Evolutionary conservation across 495 filamentous ascomycete species (phyloP).

Genomic region (Pyrenopolyporus hunteri): DNA sequence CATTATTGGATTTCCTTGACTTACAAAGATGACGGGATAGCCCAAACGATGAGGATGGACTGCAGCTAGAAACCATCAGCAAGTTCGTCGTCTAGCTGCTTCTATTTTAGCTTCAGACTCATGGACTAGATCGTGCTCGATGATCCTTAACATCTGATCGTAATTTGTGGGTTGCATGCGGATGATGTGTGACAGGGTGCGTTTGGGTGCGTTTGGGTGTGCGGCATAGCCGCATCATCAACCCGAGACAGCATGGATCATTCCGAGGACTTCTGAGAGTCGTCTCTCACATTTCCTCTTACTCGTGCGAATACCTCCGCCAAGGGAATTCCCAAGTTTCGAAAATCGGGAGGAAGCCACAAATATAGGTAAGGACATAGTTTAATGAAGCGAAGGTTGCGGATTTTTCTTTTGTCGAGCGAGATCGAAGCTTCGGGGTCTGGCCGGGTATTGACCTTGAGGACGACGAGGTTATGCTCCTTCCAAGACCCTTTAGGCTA

Average conservation of each 20-base stretch:
- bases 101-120: conserved; percentile 31
- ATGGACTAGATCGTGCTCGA: conserved; percentile 16
- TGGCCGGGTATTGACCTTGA: too few species aligned
- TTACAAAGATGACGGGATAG: conserved; percentile 3
- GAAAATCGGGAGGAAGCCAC: not conserved
- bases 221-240: conserved; percentile 25
- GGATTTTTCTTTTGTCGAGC: too few species aligned
- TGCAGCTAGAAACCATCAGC: not conserved
- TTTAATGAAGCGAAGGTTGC: not conserved
- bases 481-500: too few species aligned
- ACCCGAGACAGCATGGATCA: conserved; percentile 33
- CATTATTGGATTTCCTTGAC: not conserved
- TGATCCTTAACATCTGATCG: conserved; percentile 35
- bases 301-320: not conserved
- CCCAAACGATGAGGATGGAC: too few species aligned
- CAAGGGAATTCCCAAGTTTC: not conserved
- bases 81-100: conserved; percentile 7
- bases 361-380: not conserved
- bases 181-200: conserved; percentile 39
- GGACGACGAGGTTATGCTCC: too few species aligned
- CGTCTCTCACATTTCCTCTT: not conserved
- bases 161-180: conserved; percentile 36
- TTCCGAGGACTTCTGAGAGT: conserved; percentile 14
- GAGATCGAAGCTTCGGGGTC: too few species aligned
- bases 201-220: too few species aligned